phyloP scores from a whole-genome alignment of 345 rosid species.

The Eucalyptus caleyi region DNA sequence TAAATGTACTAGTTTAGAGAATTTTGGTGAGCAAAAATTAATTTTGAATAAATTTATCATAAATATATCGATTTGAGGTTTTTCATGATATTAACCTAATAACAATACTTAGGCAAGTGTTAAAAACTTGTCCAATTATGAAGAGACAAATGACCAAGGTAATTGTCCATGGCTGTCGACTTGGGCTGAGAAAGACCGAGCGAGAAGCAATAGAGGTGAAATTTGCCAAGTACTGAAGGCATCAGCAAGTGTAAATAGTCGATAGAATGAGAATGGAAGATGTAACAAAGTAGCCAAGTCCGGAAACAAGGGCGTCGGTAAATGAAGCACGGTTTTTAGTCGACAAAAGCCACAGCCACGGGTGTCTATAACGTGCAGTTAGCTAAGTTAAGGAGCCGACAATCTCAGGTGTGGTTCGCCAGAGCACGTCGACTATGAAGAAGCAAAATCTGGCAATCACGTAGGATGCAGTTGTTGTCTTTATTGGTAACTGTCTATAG shows the following conservation, averaged over 20 bases:
- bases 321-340: background rate
- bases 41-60: fast-evolving
- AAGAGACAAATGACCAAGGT: background rate
- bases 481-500: too few relatives aligned
- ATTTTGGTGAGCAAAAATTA: fast-evolving
- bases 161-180: background rate
- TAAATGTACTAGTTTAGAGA: fast-evolving
- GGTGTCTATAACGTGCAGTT: background rate
- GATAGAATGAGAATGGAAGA: background rate
- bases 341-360: background rate
- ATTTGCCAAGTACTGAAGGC: background rate
- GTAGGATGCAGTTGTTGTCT: too few relatives aligned
- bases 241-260: fast-evolving
- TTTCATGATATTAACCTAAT: too few relatives aligned
- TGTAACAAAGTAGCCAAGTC: background rate
- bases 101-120: too few relatives aligned
- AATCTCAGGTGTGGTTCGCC: background rate
- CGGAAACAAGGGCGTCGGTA: background rate
- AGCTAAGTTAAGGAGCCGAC: fast-evolving
- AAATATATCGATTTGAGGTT: fast-evolving
- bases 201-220: background rate
- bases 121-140: background rate
- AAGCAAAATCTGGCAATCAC: background rate
- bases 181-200: background rate
- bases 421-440: background rate